Conservation (phyloP, 2,329 filamentous ascomycete species). For the Parastagonospora nodorum region DNA sequence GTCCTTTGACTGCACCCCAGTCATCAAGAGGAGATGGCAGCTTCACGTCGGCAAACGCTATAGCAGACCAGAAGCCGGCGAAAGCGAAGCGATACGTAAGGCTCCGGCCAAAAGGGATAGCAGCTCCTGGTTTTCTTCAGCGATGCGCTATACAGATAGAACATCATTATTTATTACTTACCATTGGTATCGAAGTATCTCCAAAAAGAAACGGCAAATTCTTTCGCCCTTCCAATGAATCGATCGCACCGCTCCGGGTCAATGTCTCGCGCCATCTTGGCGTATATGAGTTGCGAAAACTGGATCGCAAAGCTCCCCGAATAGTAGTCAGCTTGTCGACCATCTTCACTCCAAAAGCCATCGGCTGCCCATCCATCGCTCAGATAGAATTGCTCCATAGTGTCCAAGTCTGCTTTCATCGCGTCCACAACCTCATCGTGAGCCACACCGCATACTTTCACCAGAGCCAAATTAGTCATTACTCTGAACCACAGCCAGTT, state of each 20-base stretch:
- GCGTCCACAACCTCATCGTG: constrained; percentile 39
- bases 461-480: constrained; percentile 55
- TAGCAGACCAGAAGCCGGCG: constrained; percentile 55
- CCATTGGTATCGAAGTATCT: constrained; percentile 55
- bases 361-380: constrained; percentile 56
- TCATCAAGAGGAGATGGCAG: constrained; percentile 47
- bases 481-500: constrained; percentile 62
- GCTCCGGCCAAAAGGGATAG: constrained; percentile 59
- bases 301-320: constrained; percentile 61
- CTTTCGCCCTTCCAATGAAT: constrained; percentile 48
- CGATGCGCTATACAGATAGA: neutral
- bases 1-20: constrained; percentile 53
- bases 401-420: constrained; percentile 51
- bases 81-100: constrained; percentile 59
- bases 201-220: constrained; percentile 53
- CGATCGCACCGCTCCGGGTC: constrained; percentile 46
- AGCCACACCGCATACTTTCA: constrained; percentile 49
- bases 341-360: constrained; percentile 49
- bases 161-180: constrained; percentile 17
- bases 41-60: constrained; percentile 50
- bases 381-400: constrained; percentile 54
- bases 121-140: constrained; percentile 45
- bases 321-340: constrained; percentile 57
- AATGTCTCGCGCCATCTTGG: constrained; percentile 50
- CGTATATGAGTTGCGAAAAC: constrained; percentile 56